These are phyloP conservation scores for Acidiella bohemica DNA, from an alignment of 495 filamentous ascomycete genomes.

Conservation along the genomic window DNA sequence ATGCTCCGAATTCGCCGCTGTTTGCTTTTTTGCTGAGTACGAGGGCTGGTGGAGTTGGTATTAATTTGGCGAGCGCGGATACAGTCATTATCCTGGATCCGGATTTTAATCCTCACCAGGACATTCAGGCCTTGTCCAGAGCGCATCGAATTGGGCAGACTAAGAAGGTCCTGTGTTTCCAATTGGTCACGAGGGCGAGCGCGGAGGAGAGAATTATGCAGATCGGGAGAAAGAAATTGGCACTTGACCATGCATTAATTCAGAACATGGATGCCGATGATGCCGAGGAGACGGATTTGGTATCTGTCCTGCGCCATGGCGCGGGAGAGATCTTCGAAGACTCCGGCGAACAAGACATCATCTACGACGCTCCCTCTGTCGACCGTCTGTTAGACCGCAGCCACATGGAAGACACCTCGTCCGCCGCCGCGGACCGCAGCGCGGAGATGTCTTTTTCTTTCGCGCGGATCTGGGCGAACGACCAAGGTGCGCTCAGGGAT, in stretches of 20 bases:
- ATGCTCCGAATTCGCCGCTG: constrained; percentile 62
- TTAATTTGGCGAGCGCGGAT: constrained; percentile 92
- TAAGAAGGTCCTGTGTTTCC: constrained; percentile 88
- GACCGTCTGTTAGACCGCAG: constrained; percentile 80
- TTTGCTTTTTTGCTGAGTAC: constrained; percentile 91
- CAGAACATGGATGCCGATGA: constrained; percentile 73
- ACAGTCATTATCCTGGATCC: constrained; percentile 97
- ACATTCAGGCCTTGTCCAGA: constrained; percentile 86
- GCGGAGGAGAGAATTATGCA: constrained; percentile 93
- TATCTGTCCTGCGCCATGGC: constrained; percentile 79
- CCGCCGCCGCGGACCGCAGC: constrained; percentile 40
- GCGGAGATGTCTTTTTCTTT: constrained; percentile 73
- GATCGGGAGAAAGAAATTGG: constrained; percentile 89
- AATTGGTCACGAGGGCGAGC: constrained; percentile 73
- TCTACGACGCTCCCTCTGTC: constrained; percentile 65
- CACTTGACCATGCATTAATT: constrained; percentile 82
- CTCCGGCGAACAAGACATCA: constrained; percentile 48
- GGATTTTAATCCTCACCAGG: constrained; percentile 96
- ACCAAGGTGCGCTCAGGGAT: constrained; percentile 49
- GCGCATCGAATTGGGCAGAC: constrained; percentile 93
- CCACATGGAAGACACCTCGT: constrained; percentile 57
- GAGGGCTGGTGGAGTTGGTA: constrained; percentile 87
- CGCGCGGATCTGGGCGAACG: constrained; percentile 85
- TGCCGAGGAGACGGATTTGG: constrained; percentile 58
- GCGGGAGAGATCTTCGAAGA: constrained; percentile 76